Conservation (phyloP, 2,329 filamentous ascomycete species). For the Calonectria pseudoturangicola region DNA sequence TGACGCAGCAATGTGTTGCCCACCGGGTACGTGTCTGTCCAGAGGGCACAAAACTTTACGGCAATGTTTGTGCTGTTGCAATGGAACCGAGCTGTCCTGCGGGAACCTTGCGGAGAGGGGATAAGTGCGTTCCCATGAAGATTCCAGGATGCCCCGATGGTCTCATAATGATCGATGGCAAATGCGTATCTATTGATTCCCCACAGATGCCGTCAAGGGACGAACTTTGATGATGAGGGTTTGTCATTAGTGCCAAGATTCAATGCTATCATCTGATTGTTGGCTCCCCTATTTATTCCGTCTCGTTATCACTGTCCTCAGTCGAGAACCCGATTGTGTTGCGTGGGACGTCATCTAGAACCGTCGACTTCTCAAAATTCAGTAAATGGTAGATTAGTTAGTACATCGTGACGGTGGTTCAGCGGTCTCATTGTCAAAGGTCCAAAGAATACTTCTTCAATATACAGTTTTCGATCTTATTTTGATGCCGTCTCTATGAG, state of each 20-base stretch:
- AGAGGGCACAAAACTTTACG: neutral
- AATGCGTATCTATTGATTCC: neutral
- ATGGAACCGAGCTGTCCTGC: neutral
- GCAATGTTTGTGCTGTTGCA: neutral
- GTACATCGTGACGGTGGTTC: too few relatives aligned
- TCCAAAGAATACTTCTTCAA: too few relatives aligned
- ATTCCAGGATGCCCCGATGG: neutral
- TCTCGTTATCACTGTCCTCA: neutral
- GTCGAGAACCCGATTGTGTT: too few relatives aligned
- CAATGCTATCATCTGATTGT: neutral
- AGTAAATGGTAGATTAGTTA: too few relatives aligned
- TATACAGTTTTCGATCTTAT: too few relatives aligned
- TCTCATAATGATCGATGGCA: neutral
- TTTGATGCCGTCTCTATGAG: too few relatives aligned
- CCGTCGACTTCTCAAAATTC: too few relatives aligned
- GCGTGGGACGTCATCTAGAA: too few relatives aligned
- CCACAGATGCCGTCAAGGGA: neutral
- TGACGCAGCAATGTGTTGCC: neutral
- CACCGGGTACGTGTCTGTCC: neutral
- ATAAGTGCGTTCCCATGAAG: neutral
- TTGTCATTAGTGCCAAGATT: neutral
- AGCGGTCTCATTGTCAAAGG: too few relatives aligned
- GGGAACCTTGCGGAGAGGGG: neutral
- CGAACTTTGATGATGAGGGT: neutral
- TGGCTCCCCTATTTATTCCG: neutral